phyloP scores from a whole-genome alignment of 108 stramenopile species.

The Conticribra guillardii region DNA sequence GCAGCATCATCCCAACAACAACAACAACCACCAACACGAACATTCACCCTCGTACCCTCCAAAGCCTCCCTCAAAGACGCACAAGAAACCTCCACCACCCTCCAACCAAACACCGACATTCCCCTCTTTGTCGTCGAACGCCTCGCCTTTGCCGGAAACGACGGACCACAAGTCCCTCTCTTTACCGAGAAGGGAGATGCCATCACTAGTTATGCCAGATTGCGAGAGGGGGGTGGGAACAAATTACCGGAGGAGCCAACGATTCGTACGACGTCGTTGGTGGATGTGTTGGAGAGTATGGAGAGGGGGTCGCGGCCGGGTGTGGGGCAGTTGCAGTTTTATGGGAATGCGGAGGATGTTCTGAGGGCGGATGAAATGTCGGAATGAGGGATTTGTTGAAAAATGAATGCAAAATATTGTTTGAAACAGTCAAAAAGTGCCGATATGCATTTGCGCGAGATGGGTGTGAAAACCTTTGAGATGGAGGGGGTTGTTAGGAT shows the following conservation, averaged over 20 bases:
- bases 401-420: no score
- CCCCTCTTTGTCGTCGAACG: slow-evolving; percentile 58
- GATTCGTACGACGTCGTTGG: slow-evolving; percentile 51
- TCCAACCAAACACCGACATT: slow-evolving; percentile 39
- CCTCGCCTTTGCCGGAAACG: slow-evolving; percentile 53
- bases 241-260: slow-evolving; percentile 45
- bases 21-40: neutral
- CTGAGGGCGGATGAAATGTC: slow-evolving; percentile 50
- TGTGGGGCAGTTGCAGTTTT: slow-evolving; percentile 54
- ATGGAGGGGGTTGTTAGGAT: no score
- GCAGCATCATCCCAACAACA: neutral
- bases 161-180: slow-evolving; percentile 59
- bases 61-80: slow-evolving; percentile 40
- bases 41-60: slow-evolving; percentile 53
- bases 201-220: slow-evolving; percentile 54
- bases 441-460: no score
- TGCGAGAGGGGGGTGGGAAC: slow-evolving; percentile 36
- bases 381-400: no score
- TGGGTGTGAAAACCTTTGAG: no score
- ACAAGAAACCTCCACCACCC: slow-evolving; percentile 25
- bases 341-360: slow-evolving; percentile 60
- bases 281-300: slow-evolving; percentile 57
- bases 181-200: slow-evolving; percentile 55
- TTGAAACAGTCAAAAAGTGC: no score
- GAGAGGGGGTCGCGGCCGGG: slow-evolving; percentile 62